phyloP scores from a whole-genome alignment of 2,329 filamentous ascomycete genomes.

The Beauveria rudraprayagi region DNA sequence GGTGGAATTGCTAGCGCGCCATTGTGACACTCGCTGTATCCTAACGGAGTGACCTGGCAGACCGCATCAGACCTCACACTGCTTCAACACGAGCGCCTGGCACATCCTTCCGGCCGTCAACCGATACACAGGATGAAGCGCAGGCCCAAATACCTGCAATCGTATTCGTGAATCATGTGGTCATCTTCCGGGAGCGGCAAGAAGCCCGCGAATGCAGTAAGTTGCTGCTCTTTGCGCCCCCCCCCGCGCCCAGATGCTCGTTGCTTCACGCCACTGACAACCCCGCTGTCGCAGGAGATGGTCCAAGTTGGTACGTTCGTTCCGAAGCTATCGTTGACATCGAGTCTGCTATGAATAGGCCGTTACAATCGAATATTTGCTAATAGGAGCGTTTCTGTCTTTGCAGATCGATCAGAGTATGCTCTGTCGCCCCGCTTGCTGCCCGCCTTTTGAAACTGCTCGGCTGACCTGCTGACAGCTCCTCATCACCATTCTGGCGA shows the following conservation, averaged over 20 bases:
- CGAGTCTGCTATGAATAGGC: background rate
- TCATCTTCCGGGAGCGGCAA: constrained; percentile 58
- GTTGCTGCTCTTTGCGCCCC: constrained; percentile 19
- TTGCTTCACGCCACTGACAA: constrained; percentile 24
- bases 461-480: constrained; percentile 43
- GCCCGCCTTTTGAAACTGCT: constrained; percentile 2
- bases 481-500: constrained; percentile 83
- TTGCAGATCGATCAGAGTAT: constrained; percentile 55
- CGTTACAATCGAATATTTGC: constrained; percentile 7
- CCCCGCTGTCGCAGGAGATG: constrained; percentile 72
- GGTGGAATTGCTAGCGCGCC: background rate
- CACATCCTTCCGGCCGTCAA: constrained; percentile 6
- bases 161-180: constrained; percentile 44
- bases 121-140: constrained; percentile 24
- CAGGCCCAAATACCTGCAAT: constrained; percentile 16
- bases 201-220: constrained; percentile 65
- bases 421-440: constrained; percentile 22
- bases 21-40: constrained; percentile 2
- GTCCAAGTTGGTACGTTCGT: constrained; percentile 83
- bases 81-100: constrained; percentile 13
- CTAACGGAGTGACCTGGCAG: constrained; percentile 10
- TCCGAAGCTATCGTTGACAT: background rate
- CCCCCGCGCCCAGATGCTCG: constrained; percentile 13
- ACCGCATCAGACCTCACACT: constrained; percentile 11
- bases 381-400: constrained; percentile 20